phyloP scores from a whole-genome alignment of 2,329 filamentous ascomycete species.

The Sporothrix humicola region DNA sequence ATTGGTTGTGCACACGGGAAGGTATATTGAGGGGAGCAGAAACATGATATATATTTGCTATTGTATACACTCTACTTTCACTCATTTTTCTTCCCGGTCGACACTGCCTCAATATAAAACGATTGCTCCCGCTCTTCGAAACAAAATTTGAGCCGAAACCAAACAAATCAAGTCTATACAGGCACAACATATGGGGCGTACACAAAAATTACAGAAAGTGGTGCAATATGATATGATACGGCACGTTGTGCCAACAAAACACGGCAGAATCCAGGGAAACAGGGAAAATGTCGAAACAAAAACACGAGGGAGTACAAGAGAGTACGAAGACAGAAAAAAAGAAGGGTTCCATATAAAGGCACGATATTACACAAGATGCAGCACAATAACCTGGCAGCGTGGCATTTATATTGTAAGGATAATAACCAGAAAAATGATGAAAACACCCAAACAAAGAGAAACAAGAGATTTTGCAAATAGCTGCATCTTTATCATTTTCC shows the following conservation, averaged over 20 bases:
- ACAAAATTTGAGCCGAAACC: conserved; percentile 22
- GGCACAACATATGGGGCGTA: background rate
- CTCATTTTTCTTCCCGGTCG: background rate
- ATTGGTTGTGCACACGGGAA: conserved; percentile 8
- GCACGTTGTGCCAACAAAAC: background rate
- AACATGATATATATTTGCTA: background rate
- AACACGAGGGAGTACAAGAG: background rate
- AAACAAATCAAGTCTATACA: background rate
- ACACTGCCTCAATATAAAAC: conserved; percentile 15
- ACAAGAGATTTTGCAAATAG: too few species aligned
- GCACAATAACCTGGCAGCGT: too few species aligned
- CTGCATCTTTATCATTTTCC: too few species aligned
- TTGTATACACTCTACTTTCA: background rate
- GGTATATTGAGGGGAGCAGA: background rate
- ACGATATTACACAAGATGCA: background rate
- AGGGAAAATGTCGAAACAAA: background rate
- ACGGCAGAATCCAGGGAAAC: conserved; percentile 9
- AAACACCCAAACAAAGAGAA: too few species aligned
- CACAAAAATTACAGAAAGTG: background rate
- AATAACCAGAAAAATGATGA: too few species aligned
- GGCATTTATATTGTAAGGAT: too few species aligned
- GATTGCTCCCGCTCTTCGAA: conserved; percentile 7
- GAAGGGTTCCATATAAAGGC: background rate
- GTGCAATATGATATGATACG: background rate
- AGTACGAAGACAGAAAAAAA: background rate